Conservation (phyloP, 2,329 filamentous ascomycete species). For the Diaporthe citri region DNA sequence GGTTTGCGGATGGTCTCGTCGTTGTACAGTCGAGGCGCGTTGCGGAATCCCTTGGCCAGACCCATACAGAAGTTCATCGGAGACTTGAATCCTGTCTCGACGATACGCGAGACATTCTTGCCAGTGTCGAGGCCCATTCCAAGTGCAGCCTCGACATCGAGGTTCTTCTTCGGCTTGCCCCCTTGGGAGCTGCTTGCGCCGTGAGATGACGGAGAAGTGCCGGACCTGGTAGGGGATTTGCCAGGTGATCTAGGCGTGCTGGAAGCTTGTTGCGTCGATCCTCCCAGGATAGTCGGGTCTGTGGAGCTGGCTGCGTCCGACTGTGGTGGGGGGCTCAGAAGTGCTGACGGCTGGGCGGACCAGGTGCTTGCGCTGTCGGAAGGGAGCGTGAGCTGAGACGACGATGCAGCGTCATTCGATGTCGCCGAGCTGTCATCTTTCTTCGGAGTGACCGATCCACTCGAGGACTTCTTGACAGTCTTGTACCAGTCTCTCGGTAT, state of each 20-base stretch:
- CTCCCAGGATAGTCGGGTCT: conserved; percentile 15
- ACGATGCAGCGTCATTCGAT: conserved; percentile 24
- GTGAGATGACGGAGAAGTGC: neutral
- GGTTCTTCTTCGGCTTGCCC: conserved; percentile 7
- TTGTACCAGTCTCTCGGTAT: conserved; percentile 71
- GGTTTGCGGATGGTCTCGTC: conserved; percentile 84
- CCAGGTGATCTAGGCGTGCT: neutral
- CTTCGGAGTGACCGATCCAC: conserved; percentile 9
- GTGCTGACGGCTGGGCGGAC: conserved; percentile 25
- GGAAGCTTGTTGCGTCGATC: conserved; percentile 23
- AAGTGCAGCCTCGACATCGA: conserved; percentile 38
- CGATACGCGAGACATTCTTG: conserved; percentile 78
- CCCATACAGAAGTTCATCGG: conserved; percentile 89
- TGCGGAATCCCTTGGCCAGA: conserved; percentile 88
- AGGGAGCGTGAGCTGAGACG: conserved; percentile 31
- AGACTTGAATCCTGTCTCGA: conserved; percentile 80
- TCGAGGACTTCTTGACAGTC: conserved; percentile 41
- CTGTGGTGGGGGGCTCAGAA: neutral
- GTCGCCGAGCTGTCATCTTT: conserved; percentile 25
- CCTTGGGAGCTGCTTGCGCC: neutral
- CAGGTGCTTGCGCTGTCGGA: conserved; percentile 31
- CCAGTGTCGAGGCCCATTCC: conserved; percentile 65
- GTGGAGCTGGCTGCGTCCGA: conserved; percentile 22
- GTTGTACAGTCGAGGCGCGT: conserved; percentile 86
- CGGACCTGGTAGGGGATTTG: conserved; percentile 18